Base-by-base conservation (phyloP, 1,284 basidiomycete species). In the Ceratobasidium sp. region DNA sequence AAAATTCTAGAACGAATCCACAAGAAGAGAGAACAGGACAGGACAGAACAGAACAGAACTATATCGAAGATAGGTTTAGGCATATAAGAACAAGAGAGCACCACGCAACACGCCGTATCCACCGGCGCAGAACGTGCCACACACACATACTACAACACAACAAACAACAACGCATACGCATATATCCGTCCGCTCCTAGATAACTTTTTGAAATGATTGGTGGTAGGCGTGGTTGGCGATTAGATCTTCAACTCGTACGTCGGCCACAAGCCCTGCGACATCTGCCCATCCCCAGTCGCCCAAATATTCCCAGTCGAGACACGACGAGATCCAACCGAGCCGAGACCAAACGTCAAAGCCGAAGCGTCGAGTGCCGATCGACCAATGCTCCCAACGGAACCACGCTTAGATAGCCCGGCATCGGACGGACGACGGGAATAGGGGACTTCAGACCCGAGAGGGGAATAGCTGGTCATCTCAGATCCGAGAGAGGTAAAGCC, bases 231-330 rank as follows among this genome's bases (percentile, higher is more conserved):
- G 22, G 22, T 14, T 41, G 36, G 4, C 4, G 36, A 41, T 41
- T 41, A 41, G 36, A 41, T 11, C 36, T 41, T 41, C 29, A n/a
- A 19, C 15, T 50, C 50, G n/a, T 53, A 33, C 8, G 50, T 53
- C 29, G 50, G 64, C 33, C 64, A 44, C 17, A 44, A 31, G 48
- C 47, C 64, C 64, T 51, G 64, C 3, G 48, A 31, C 19, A 9
- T 19, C 8, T 15, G 45, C 19, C 41, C 47, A n/a, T 33, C 31
- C 29, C 33, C 50, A 1, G 51, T 54, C 2, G 67, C 67, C 67
- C 67, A 71, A 24, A 71, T 59, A 22, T 71, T 71, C n/a, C 41
- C 67, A 57, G 44, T 56, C 41, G 67, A 71, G 41, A 57, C 41
- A 17, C 67, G 67, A 60, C 67, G 67, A 36, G 47, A 50, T 31